Percentiles rank a stretch among this genome's conserved stretches.
phyloP scores from a whole-genome alignment of 2,329 filamentous ascomycete genomes.

The Apiospora rasikravindrae region DNA sequence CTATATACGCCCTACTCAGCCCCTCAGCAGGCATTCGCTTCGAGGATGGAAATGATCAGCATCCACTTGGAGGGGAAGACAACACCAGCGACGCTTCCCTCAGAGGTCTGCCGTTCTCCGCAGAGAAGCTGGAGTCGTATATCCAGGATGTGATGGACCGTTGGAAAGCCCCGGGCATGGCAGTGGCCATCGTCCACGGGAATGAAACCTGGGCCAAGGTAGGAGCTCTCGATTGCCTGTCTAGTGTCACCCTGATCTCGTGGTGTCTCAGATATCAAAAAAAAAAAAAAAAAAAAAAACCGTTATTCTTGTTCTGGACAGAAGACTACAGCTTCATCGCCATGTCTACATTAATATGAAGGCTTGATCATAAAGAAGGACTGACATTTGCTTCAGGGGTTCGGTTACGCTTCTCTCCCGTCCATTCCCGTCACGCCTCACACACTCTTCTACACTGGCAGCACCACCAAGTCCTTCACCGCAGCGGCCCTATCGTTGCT shows the following conservation, averaged over 20 bases:
- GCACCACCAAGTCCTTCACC: constrained; percentile 61
- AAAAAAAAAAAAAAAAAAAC: no score
- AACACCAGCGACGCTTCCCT: not conserved
- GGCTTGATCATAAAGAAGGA: no score
- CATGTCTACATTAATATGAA: not conserved
- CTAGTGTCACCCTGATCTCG: not conserved
- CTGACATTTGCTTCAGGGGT: constrained; percentile 39
- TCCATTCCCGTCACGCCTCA: constrained; percentile 46
- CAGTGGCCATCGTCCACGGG: constrained; percentile 47
- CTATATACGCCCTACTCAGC: not conserved
- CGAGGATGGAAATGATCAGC: not conserved
- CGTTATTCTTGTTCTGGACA: not conserved
- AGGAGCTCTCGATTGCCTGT: constrained; percentile 12
- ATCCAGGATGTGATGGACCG: constrained; percentile 38
- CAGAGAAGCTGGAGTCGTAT: constrained; percentile 15
- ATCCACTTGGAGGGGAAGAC: not conserved
- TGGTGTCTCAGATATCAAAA: not conserved
- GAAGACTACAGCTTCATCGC: no score
- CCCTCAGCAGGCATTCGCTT: not conserved
- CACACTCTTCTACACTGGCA: constrained; percentile 61
- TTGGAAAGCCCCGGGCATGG: constrained; percentile 48
- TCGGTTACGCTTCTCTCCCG: constrained; percentile 43
- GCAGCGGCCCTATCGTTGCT: constrained; percentile 56
- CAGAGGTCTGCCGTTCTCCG: not conserved
- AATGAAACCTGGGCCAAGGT: constrained; percentile 43